A percentile compares a stretch with the other conserved stretches of the same genome.
phyloP scores from a whole-genome alignment of 2,329 filamentous ascomycete species.

The Epichloe festucae region DNA sequence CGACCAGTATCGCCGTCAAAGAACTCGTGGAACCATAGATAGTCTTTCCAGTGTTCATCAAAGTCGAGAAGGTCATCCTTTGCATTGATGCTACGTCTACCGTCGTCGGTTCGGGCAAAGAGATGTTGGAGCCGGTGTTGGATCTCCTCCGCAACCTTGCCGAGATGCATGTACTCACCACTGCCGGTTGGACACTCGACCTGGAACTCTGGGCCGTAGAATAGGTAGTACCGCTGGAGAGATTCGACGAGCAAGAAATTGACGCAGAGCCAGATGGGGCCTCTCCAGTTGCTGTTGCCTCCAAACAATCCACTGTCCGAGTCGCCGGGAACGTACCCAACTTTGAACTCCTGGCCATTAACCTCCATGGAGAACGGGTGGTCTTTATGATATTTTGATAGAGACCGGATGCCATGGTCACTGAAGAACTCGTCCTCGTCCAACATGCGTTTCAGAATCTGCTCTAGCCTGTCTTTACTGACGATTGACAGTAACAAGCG shows the following conservation, averaged over 20 bases:
- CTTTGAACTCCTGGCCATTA: conserved; percentile 78
- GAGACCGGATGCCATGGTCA: conserved; percentile 76
- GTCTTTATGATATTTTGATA: conserved; percentile 85
- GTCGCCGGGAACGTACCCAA: conserved; percentile 87
- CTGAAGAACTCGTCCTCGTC: conserved; percentile 90
- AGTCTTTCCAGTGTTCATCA: conserved; percentile 77
- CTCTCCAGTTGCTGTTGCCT: conserved; percentile 96
- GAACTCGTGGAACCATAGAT: conserved; percentile 91
- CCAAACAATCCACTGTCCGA: conserved; percentile 92
- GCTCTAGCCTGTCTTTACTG: conserved; percentile 80
- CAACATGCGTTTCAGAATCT: conserved; percentile 83
- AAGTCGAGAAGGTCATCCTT: conserved; percentile 79
- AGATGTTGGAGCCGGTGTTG: conserved; percentile 91
- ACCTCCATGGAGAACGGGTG: conserved; percentile 92
- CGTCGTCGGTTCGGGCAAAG: conserved; percentile 72
- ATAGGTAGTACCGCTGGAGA: conserved; percentile 89
- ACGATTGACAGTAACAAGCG: conserved; percentile 80
- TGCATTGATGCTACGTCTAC: conserved; percentile 76
- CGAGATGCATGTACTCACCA: conserved; percentile 89
- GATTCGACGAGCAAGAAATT: conserved; percentile 93
- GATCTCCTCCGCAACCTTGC: conserved; percentile 86
- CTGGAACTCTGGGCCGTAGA: conserved; percentile 79
- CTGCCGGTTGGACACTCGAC: conserved; percentile 91
- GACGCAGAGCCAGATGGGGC: conserved; percentile 89
- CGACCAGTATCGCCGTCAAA: conserved; percentile 88